Percentiles rank a stretch among this genome's conserved stretches.
These are phyloP conservation scores for Umbelopsis sp. DNA, from an alignment of 192 early-diverging fungal species.

Conservation along the genomic window DNA sequence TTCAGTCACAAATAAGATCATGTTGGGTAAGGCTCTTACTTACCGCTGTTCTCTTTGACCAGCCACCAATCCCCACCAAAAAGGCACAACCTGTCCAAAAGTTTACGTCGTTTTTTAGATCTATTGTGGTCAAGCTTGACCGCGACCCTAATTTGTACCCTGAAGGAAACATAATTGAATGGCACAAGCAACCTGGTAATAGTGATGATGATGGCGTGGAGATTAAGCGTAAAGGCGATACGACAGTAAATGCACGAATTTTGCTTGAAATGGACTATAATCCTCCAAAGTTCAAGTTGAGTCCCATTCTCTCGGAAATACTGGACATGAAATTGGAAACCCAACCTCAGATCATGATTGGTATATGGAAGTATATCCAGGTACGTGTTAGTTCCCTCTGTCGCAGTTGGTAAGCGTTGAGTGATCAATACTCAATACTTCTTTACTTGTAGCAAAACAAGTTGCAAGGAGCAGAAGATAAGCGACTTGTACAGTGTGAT, in stretches of 20 bases:
- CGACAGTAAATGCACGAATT: slow-evolving; percentile 79
- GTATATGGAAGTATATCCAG: slow-evolving; percentile 97
- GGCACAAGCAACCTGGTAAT: slow-evolving; percentile 52
- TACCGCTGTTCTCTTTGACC: neutral
- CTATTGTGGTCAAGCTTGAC: slow-evolving; percentile 83
- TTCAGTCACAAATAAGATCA: neutral
- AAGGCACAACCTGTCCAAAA: slow-evolving; percentile 67
- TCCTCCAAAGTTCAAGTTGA: slow-evolving; percentile 82
- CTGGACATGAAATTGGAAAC: slow-evolving; percentile 81
- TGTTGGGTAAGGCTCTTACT: neutral
- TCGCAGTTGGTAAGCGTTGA: neutral
- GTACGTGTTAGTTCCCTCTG: slow-evolving; percentile 32
- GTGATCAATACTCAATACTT: slow-evolving; percentile 29
- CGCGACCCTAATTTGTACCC: slow-evolving; percentile 76
- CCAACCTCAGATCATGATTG: slow-evolving; percentile 74
- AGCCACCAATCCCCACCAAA: slow-evolving; percentile 53
- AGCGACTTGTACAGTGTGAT: slow-evolving; percentile 85
- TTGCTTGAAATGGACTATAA: slow-evolving; percentile 76
- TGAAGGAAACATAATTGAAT: slow-evolving; percentile 81
- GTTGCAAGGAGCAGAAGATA: slow-evolving; percentile 90
- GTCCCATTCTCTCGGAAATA: slow-evolving; percentile 69
- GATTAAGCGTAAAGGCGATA: slow-evolving; percentile 89
- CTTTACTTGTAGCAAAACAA: slow-evolving; percentile 64
- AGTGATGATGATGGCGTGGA: slow-evolving; percentile 87
- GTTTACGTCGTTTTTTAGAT: slow-evolving; percentile 85